Conservation (phyloP, 2,329 filamentous ascomycete genomes). For the Arthrobotrys sinensis region DNA sequence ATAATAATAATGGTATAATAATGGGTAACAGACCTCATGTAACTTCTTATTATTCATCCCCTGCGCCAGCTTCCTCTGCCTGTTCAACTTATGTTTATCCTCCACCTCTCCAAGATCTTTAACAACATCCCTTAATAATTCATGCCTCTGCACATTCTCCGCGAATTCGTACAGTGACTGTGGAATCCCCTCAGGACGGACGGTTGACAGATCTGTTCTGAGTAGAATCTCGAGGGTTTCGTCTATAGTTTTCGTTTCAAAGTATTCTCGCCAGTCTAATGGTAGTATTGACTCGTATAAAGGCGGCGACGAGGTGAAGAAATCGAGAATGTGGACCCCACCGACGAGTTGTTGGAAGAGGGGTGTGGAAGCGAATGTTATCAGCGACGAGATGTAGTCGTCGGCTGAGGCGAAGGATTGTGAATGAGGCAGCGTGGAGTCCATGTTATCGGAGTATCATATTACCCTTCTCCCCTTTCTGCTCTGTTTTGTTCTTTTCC, state of each 20-base stretch:
- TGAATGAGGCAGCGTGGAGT: slow-evolving; percentile 38
- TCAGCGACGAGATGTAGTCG: slow-evolving; percentile 82
- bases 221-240: slow-evolving; percentile 85
- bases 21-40: slow-evolving; percentile 80
- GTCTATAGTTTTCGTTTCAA: slow-evolving; percentile 80
- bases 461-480: not conserved
- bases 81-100: slow-evolving; percentile 73
- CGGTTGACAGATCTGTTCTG: slow-evolving; percentile 69
- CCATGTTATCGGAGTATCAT: slow-evolving; percentile 35
- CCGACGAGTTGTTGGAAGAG: slow-evolving; percentile 92
- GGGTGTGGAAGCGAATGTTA: slow-evolving; percentile 81
- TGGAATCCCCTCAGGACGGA: slow-evolving; percentile 75
- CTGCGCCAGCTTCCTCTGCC: slow-evolving; percentile 79
- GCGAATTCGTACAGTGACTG: slow-evolving; percentile 53
- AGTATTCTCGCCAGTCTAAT: slow-evolving; percentile 84
- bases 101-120: slow-evolving; percentile 34
- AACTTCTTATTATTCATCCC: slow-evolving; percentile 98
- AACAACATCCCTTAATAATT: slow-evolving; percentile 61
- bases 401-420: slow-evolving; percentile 77
- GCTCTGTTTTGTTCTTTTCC: not conserved
- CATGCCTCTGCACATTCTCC: slow-evolving; percentile 62
- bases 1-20: not conserved
- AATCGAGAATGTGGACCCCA: slow-evolving; percentile 96
- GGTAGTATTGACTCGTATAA: slow-evolving; percentile 85
- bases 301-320: slow-evolving; percentile 84